Evolutionary conservation across 2,329 filamentous ascomycete genomes (phyloP).

Genomic region (Saccharata proteae): DNA sequence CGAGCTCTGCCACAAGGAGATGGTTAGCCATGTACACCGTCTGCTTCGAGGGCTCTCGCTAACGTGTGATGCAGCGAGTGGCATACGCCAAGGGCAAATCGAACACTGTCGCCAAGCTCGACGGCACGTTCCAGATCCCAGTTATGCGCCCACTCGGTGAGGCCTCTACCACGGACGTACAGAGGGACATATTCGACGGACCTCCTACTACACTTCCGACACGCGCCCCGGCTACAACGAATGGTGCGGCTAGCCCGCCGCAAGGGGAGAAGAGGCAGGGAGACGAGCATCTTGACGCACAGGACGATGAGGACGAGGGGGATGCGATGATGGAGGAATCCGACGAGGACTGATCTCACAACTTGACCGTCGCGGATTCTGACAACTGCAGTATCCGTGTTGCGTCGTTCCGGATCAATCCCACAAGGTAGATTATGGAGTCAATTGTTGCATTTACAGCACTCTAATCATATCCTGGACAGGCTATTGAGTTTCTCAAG

Average conservation of each 20-base stretch:
- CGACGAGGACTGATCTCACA: slow-evolving; percentile 50
- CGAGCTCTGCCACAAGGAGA: slow-evolving; percentile 69
- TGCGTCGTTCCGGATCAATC: slow-evolving; percentile 3
- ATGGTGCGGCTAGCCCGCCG: slow-evolving; percentile 47
- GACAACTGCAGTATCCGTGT: slow-evolving; percentile 5
- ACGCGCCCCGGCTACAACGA: slow-evolving; percentile 33
- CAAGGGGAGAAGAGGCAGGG: slow-evolving; percentile 53
- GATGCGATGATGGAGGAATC: slow-evolving; percentile 54
- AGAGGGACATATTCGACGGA: slow-evolving; percentile 32
- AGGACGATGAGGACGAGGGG: slow-evolving; percentile 36
- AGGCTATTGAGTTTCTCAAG: slow-evolving; percentile 3
- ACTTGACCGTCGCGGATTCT: too few species aligned
- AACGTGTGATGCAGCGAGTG: slow-evolving; percentile 53
- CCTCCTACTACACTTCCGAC: slow-evolving; percentile 12
- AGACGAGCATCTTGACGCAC: slow-evolving; percentile 31
- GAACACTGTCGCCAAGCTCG: slow-evolving; percentile 76
- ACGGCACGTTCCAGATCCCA: slow-evolving; percentile 74
- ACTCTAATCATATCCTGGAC: slow-evolving; percentile 7
- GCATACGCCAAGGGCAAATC: slow-evolving; percentile 85
- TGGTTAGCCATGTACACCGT: slow-evolving; percentile 49
- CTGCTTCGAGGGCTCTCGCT: background rate
- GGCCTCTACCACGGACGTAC: slow-evolving; percentile 12
- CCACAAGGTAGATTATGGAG: slow-evolving; percentile 7
- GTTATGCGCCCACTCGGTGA: slow-evolving; percentile 18
- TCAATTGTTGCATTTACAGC: background rate